Conservation (phyloP, 2,329 filamentous ascomycete species). For the Botrytis fabae region DNA sequence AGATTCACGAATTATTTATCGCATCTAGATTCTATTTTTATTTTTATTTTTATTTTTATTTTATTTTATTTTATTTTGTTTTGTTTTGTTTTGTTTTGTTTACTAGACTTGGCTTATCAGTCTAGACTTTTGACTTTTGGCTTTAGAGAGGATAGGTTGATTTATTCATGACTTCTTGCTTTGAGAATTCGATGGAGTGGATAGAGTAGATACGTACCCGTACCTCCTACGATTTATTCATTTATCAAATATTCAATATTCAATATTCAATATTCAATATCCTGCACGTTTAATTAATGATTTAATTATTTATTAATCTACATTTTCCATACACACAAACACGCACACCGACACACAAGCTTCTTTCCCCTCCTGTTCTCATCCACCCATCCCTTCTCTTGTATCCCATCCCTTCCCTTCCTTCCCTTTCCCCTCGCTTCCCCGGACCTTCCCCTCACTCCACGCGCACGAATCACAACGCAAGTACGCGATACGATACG, state of each 20-base stretch:
- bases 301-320: neutral
- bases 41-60: too few relatives aligned
- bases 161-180: neutral
- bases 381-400: neutral
- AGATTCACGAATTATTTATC: too few relatives aligned
- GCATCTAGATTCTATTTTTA: too few relatives aligned
- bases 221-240: neutral
- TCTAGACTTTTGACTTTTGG: neutral
- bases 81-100: neutral
- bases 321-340: neutral
- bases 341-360: neutral
- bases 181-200: neutral
- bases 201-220: neutral
- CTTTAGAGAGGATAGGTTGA: neutral
- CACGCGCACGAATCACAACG: neutral
- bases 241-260: neutral
- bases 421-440: neutral
- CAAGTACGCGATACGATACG: neutral
- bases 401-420: too few relatives aligned
- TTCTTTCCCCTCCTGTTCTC: neutral
- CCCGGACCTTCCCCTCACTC: neutral
- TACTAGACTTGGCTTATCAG: neutral
- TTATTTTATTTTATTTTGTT: too few relatives aligned
- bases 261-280: neutral
- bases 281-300: neutral